Conservation (phyloP, 805 yeast species). For the Kluyveromyces aestuarii region DNA sequence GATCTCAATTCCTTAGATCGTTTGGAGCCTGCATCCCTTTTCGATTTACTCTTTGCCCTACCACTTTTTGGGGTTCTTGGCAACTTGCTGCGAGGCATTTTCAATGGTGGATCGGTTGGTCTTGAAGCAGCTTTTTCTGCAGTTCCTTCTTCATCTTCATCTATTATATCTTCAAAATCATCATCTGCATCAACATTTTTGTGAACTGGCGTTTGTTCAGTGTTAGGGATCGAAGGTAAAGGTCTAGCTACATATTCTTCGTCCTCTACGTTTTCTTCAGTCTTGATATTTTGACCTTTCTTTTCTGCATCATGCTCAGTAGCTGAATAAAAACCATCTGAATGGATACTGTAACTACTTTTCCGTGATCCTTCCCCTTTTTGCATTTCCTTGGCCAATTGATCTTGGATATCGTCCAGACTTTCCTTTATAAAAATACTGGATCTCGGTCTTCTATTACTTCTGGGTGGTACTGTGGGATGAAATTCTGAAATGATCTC, state of each 20-base stretch:
- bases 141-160: conserved; percentile 2
- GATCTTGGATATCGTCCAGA: conserved; percentile 14
- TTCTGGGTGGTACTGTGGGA: conserved; percentile 28
- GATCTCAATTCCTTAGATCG: conserved; percentile 10
- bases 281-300: not conserved
- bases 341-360: conserved; percentile 5
- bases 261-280: not conserved
- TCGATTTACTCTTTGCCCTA: conserved; percentile 6
- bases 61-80: conserved; percentile 13
- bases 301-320: conserved; percentile 9
- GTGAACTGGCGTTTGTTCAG: not conserved
- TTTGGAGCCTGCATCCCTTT: conserved; percentile 2
- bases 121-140: not conserved
- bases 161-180: conserved; percentile 14
- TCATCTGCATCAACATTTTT: conserved; percentile 7
- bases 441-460: conserved; percentile 25
- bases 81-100: conserved; percentile 3
- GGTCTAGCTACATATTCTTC: conserved; percentile 17
- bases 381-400: conserved; percentile 12
- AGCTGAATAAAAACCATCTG: conserved; percentile 22
- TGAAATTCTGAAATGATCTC: conserved; percentile 15
- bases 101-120: not conserved
- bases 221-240: conserved; percentile 14
- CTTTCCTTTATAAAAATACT: conserved; percentile 18
- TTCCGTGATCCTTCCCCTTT: conserved; percentile 4